Base-by-base conservation (phyloP, 768 basidiomycete genomes). In the Cyclocybe cylindracea region DNA sequence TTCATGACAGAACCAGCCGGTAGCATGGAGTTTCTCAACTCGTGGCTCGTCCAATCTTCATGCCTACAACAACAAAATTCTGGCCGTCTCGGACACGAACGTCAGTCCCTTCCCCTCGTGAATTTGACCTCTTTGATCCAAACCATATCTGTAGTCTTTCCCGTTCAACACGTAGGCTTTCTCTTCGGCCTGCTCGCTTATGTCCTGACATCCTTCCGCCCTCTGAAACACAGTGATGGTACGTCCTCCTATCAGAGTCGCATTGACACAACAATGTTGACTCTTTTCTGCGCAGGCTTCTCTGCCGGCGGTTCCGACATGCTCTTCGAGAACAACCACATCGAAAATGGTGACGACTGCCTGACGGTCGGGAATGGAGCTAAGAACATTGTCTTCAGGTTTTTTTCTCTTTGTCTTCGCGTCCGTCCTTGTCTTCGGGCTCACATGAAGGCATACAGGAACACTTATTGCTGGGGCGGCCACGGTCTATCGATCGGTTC, bases 321-420 rank as follows among this genome's bases (percentile, higher is more conserved):
- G 56, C 66, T 85, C 1, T 82, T 85, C 54, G 84, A 85, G 59
- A 70, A 79, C 59, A 85, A 84, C 49, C 61, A 76, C 53, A 68
- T 87, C 37, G 69, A 74, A 44, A 85, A 84, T 48, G 84, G 83
- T 3, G 84, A 85, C 49, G 84, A 86, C 60, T 86, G 84, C 44
- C 59, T 85, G 16, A 80, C 84, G 3, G 79, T 85, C 39, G 77
- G 78, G 0, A 82, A 66, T 57, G 82, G 82, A 11, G 78, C 80
- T 2, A 78, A 75, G 53, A 79, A 82, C 50, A 80, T 85, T 39
- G 70, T 72, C 50, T 84, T 77, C 67, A 66, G 72, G 75, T 74
- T 19, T 11, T 51, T 9, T 42, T 10, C 31, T n/a, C 74, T 74
- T 18, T 10, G 60, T 51, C 10, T 42, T 10, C 31, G 13, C 18